These are phyloP conservation scores for Plantago elongata DNA, from an alignment of 257 asterid genomes.

Conservation along the genomic window DNA sequence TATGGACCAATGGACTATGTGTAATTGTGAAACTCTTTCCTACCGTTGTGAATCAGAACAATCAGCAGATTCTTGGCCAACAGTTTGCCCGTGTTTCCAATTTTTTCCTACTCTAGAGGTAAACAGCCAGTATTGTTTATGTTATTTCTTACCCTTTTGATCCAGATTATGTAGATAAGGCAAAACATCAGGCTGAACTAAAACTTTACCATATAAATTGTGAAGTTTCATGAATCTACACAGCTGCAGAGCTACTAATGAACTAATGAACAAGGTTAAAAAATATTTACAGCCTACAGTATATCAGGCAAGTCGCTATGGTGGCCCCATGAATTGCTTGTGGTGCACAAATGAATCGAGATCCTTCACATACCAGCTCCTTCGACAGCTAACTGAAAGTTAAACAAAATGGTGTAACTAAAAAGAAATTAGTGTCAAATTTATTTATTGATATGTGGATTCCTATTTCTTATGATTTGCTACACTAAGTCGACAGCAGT, in stretches of 20 bases:
- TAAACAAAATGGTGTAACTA: slow-evolving; percentile 9
- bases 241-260: background rate
- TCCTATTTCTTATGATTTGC: slow-evolving; percentile 3
- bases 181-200: background rate
- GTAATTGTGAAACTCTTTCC: background rate
- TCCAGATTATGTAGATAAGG: background rate
- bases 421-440: background rate
- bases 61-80: slow-evolving; percentile 1
- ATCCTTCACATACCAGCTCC: slow-evolving; percentile 19
- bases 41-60: background rate
- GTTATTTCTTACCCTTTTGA: no score
- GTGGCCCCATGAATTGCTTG: slow-evolving; percentile 1
- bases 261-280: background rate
- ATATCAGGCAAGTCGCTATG: slow-evolving; percentile 7
- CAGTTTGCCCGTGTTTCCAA: background rate
- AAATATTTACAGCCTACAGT: background rate
- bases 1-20: slow-evolving; percentile 42
- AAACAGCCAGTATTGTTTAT: background rate
- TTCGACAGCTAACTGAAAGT: slow-evolving; percentile 28
- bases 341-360: slow-evolving; percentile 6
- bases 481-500: background rate
- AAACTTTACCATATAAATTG: background rate
- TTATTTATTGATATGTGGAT: background rate
- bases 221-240: background rate
- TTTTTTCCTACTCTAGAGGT: background rate